phyloP scores from a whole-genome alignment of 1,284 basidiomycete genomes.

The Naganishia albida region DNA sequence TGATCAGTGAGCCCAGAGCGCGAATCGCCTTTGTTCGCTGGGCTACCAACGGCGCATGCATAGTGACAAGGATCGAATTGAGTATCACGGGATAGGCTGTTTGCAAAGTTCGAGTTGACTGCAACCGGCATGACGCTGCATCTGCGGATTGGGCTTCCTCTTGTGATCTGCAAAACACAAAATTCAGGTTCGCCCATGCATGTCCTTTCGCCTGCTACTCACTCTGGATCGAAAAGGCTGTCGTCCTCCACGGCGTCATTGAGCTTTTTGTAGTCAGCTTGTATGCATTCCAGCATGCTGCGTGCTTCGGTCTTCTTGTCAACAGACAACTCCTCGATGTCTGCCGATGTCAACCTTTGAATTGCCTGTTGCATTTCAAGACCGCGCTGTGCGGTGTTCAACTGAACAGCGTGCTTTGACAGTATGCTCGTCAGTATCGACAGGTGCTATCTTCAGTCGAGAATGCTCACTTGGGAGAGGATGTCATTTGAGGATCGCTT shows the following conservation, averaged over 20 bases:
- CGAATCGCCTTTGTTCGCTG: conserved; percentile 87
- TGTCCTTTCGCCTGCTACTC: conserved; percentile 38
- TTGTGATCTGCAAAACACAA: not conserved
- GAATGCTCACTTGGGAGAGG: conserved; percentile 10
- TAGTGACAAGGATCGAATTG: conserved; percentile 69
- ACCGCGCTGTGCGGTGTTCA: conserved; percentile 19
- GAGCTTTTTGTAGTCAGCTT: conserved; percentile 38
- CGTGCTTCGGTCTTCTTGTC: conserved; percentile 1
- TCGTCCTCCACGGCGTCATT: conserved; percentile 67
- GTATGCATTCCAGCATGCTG: conserved; percentile 3
- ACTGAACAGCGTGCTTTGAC: conserved; percentile 17
- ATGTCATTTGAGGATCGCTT: conserved; percentile 15
- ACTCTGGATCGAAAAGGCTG: conserved; percentile 77
- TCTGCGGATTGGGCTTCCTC: conserved; percentile 17
- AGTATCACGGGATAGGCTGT: conserved; percentile 78
- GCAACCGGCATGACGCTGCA: conserved; percentile 5
- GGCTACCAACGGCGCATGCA: conserved; percentile 78
- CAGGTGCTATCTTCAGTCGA: no score
- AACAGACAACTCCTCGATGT: not conserved
- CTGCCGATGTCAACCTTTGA: not conserved
- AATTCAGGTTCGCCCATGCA: not conserved
- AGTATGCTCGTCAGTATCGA: not conserved
- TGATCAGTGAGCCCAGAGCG: conserved; percentile 79
- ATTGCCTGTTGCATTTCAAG: conserved; percentile 16
- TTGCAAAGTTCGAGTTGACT: conserved; percentile 55